phyloP scores from a whole-genome alignment of 2,329 filamentous ascomycete species.

The Rutstroemia sp. region DNA sequence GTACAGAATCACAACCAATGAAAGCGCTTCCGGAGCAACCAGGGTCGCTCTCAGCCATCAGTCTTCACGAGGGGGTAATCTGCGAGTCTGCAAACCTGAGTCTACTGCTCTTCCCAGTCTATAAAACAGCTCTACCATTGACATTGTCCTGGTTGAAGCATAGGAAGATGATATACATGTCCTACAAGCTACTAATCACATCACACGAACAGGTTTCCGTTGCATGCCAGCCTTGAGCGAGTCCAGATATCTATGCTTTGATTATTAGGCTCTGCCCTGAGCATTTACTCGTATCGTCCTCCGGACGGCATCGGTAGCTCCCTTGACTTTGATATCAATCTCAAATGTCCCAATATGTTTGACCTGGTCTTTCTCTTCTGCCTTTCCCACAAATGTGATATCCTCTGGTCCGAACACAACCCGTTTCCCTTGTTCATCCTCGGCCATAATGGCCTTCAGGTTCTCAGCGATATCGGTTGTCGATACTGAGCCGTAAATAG shows the following conservation, averaged over 20 bases:
- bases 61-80: background rate
- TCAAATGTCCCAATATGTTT: conserved; percentile 46
- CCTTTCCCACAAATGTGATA: conserved; percentile 38
- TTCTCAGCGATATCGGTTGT: conserved; percentile 41
- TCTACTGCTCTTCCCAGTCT: too few relatives aligned
- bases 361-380: conserved; percentile 36
- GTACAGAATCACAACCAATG: background rate
- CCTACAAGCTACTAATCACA: background rate
- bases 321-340: conserved; percentile 43
- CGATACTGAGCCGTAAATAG: conserved; percentile 46
- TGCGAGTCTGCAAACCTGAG: background rate
- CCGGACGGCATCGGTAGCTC: conserved; percentile 34
- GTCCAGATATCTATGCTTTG: conserved; percentile 14
- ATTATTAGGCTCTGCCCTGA: conserved; percentile 23
- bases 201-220: background rate
- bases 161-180: background rate
- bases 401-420: conserved; percentile 43
- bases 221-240: conserved; percentile 12
- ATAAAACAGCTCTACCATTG: too few relatives aligned
- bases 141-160: too few relatives aligned
- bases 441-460: conserved; percentile 40
- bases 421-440: conserved; percentile 42
- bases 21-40: background rate
- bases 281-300: conserved; percentile 36
- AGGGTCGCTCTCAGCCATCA: background rate